These are phyloP conservation scores for Dichotomopilus funicola DNA, from an alignment of 2,329 filamentous ascomycete species.

Conservation along the genomic window DNA sequence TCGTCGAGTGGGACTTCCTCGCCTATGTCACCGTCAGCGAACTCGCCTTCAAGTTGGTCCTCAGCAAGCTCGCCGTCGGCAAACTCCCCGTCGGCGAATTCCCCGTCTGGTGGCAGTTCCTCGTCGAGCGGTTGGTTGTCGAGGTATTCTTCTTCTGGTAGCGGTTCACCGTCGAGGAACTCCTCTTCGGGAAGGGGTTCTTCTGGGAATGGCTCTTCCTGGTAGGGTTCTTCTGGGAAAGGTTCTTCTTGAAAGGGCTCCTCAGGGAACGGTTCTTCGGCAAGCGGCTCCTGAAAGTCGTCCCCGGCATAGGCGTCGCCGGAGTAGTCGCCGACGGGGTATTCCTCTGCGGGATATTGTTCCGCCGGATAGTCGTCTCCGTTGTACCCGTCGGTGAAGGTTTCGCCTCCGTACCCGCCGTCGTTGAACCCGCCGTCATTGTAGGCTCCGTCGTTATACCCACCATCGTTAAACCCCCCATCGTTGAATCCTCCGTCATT, in stretches of 20 bases:
- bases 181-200: not conserved
- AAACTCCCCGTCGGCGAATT: not conserved
- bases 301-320: not conserved
- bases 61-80: slow-evolving; percentile 1
- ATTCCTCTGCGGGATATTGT: not conserved
- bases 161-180: not conserved
- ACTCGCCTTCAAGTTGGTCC: not conserved
- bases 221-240: not conserved
- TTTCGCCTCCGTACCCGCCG: no score
- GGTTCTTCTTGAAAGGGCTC: not conserved
- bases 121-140: not conserved
- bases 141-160: not conserved
- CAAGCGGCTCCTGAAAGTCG: not conserved
- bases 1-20: not conserved
- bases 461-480: not conserved
- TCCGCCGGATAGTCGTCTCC: no score
- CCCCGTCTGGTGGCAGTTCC: not conserved
- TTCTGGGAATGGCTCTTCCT: not conserved
- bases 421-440: not conserved
- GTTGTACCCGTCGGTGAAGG: no score
- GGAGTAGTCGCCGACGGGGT: not conserved
- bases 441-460: not conserved
- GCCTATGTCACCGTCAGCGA: slow-evolving; percentile 2
- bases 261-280: not conserved
- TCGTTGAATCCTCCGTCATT: not conserved